Evolutionary conservation across 2,329 filamentous ascomycete species (phyloP).

Genomic region (Aquanectria penicillioides): DNA sequence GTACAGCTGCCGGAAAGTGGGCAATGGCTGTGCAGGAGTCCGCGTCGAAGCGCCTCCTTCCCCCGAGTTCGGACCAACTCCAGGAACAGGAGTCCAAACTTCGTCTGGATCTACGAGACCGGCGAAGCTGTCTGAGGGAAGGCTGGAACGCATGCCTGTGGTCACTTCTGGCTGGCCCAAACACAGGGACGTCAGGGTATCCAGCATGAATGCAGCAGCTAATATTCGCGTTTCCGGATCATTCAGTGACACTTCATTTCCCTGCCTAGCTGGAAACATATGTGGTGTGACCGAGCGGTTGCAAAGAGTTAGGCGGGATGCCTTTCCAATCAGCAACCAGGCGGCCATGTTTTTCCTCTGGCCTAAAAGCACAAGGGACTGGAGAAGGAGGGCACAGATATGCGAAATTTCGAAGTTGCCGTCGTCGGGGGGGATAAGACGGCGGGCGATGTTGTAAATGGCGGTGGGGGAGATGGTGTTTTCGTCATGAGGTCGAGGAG

Average conservation of each 20-base stretch:
- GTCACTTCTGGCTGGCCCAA: conserved; percentile 50
- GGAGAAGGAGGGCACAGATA: conserved; percentile 57
- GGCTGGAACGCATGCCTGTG: conserved; percentile 27
- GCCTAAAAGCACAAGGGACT: conserved; percentile 72
- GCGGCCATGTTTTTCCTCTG: conserved; percentile 65
- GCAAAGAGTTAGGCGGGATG: conserved; percentile 58
- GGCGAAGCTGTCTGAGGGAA: conserved; percentile 27
- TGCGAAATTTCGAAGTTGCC: conserved; percentile 56
- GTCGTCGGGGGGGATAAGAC: conserved; percentile 60
- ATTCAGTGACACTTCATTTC: conserved; percentile 20
- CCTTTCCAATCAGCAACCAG: conserved; percentile 72
- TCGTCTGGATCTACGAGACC: conserved; percentile 28
- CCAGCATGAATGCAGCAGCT: conserved; percentile 70
- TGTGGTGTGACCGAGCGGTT: conserved; percentile 27
- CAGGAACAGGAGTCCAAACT: conserved; percentile 34
- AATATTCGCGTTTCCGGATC: conserved; percentile 37
- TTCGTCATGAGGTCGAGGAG: conserved; percentile 5
- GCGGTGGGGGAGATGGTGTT: conserved; percentile 36
- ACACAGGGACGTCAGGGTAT: conserved; percentile 65
- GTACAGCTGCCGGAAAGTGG: conserved; percentile 55
- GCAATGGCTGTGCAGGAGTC: conserved; percentile 46
- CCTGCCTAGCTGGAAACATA: conserved; percentile 34
- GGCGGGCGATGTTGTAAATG: conserved; percentile 62
- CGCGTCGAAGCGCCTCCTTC: conserved; percentile 16
- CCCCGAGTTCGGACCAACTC: conserved; percentile 22